Evolutionary conservation across 2,329 filamentous ascomycete species (phyloP), one percentile per base, ranked within the genome.

Genomic region (Monascus ruber): DNA sequence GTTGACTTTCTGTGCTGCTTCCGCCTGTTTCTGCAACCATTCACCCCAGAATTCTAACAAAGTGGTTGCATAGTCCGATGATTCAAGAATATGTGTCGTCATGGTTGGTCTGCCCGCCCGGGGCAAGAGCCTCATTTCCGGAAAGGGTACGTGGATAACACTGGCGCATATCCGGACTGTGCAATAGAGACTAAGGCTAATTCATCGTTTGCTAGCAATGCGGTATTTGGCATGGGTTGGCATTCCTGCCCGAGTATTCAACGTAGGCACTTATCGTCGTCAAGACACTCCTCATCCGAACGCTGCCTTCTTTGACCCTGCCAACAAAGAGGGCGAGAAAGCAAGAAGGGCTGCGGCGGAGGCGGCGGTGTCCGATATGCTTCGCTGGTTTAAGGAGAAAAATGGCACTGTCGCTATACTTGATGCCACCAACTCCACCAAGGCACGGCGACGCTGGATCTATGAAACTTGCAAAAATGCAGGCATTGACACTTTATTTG

Each of bases 151-250:
- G 70, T 60, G 41, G n/a, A 24, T 10, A 26, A 7, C 26, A 7
- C 31, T 35, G 9, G 33, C 31, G 11, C 32, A 6, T 34, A 24
- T 34, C 7, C 7, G 11, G 6, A 8, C 32, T 34, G n/a, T 7
- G 24, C n/a, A 2, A 4, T 34, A 6, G 32, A 8, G n/a, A 7
- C 6, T 6, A 8, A 8, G 11, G 11, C 32, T 34, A 11, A 34
- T 3, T 24, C n/a, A n/a, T 7, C 24, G 7, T 11, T 7, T 24
- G 6, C 17, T 59, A 91, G 86, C 87, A 44, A 83, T 91, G 62
- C 82, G 91, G 44, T 98, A 98, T 65, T 79, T 98, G 29, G 84
- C 85, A 62, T 98, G 91, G 91, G 81, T 96, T 42, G 94, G 88
- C 25, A 88, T 98, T 57, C 81, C 85, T 31, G 84, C 91, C 42